These are phyloP conservation scores for Puccinia hordei DNA, from an alignment of 1,284 basidiomycete species.

Conservation along the genomic window DNA sequence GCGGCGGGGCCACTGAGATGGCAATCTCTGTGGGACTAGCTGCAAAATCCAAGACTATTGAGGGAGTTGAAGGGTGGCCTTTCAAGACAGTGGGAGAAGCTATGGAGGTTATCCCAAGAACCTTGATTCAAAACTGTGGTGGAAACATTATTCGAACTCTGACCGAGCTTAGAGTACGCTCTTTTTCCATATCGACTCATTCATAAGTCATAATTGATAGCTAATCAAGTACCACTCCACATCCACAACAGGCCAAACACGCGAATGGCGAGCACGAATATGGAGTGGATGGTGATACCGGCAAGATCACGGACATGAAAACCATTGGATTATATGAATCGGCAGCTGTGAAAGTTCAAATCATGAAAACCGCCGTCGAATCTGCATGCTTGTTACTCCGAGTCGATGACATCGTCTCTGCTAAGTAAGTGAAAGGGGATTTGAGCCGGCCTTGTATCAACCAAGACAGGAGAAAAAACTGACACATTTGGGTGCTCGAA, in stretches of 20 bases:
- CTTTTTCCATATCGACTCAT: constrained; percentile 17
- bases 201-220: background rate
- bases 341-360: constrained; percentile 96
- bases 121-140: constrained; percentile 91
- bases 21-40: constrained; percentile 79
- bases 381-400: constrained; percentile 86
- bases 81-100: constrained; percentile 91
- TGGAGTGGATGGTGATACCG: constrained; percentile 93
- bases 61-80: constrained; percentile 84
- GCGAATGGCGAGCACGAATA: constrained; percentile 84
- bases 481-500: background rate
- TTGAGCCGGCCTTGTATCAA: background rate
- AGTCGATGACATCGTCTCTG: constrained; percentile 92
- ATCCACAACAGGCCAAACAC: constrained; percentile 75
- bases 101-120: constrained; percentile 95
- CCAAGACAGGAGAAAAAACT: background rate
- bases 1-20: constrained; percentile 98
- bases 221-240: background rate
- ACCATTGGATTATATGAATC: constrained; percentile 89
- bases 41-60: constrained; percentile 75
- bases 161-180: constrained; percentile 79
- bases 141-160: constrained; percentile 90
- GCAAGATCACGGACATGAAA: constrained; percentile 95
- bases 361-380: constrained; percentile 95
- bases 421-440: constrained; percentile 63